Percentiles rank a stretch among this genome's conserved stretches.
These are phyloP conservation scores for Yarrowia phangngaensis DNA, from an alignment of 805 yeast genomes.

Conservation along the genomic window DNA sequence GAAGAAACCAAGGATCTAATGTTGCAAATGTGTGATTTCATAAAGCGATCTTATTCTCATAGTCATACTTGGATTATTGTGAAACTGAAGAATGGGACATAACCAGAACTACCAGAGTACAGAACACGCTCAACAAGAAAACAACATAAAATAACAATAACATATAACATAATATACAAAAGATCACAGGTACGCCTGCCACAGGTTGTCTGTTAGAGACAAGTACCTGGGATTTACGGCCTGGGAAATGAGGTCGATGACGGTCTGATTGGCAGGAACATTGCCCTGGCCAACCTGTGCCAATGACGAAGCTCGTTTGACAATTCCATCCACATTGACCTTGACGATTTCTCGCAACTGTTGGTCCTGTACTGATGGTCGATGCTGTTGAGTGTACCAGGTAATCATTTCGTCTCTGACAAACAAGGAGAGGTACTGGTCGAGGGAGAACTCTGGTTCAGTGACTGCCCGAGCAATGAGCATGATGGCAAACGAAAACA, in stretches of 20 bases:
- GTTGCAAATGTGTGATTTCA: too few species aligned
- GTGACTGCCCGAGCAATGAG: constrained; percentile 82
- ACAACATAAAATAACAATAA: not conserved
- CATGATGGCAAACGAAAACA: constrained; percentile 78
- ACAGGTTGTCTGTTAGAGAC: constrained; percentile 84
- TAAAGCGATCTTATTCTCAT: too few species aligned
- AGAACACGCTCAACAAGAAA: not conserved
- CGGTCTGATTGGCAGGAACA: constrained; percentile 80
- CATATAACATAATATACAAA: not conserved
- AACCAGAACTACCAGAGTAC: too few species aligned
- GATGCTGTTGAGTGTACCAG: constrained; percentile 84
- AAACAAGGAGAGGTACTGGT: constrained; percentile 85
- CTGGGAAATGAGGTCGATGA: constrained; percentile 82
- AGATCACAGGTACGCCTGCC: constrained; percentile 85
- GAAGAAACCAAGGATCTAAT: too few species aligned
- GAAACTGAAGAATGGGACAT: too few species aligned
- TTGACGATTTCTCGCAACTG: constrained; percentile 83
- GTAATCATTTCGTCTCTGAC: constrained; percentile 93
- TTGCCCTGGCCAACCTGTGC: constrained; percentile 58
- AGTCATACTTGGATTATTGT: too few species aligned
- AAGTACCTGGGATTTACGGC: constrained; percentile 93
- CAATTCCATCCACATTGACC: constrained; percentile 79
- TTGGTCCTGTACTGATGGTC: constrained; percentile 76
- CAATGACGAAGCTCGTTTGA: constrained; percentile 72
- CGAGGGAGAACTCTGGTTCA: constrained; percentile 89